Conservation (phyloP, 2,329 filamentous ascomycete species). For the Cercospora sojina region DNA sequence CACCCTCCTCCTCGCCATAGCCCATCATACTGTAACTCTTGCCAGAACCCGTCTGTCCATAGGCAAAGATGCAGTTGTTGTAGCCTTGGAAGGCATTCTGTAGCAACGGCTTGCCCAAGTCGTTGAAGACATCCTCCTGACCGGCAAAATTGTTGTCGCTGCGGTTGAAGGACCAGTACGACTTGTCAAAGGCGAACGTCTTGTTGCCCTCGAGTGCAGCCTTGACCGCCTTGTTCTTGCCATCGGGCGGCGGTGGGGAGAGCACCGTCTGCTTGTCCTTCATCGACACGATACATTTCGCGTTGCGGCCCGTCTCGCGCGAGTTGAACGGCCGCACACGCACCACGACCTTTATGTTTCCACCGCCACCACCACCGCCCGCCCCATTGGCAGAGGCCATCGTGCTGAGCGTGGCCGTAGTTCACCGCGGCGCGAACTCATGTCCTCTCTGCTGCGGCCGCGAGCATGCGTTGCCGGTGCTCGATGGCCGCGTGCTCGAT, state of each 20-base stretch:
- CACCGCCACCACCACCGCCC: slow-evolving; percentile 49
- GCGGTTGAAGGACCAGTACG: slow-evolving; percentile 96
- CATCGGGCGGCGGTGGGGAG: slow-evolving; percentile 63
- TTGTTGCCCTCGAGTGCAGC: slow-evolving; percentile 66
- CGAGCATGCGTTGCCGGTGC: background rate
- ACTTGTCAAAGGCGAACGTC: slow-evolving; percentile 91
- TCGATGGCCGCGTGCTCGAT: background rate
- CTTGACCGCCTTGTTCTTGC: slow-evolving; percentile 66
- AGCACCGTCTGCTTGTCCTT: slow-evolving; percentile 88
- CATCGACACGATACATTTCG: slow-evolving; percentile 98
- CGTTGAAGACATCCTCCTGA: slow-evolving; percentile 83
- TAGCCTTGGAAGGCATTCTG: slow-evolving; percentile 99
- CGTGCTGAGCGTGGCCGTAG: slow-evolving; percentile 11
- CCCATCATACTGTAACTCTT: slow-evolving; percentile 99
- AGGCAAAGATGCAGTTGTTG: slow-evolving; percentile 99
- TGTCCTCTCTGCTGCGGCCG: background rate
- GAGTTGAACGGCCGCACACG: slow-evolving; percentile 90
- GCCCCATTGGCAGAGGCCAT: slow-evolving; percentile 30
- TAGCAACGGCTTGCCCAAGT: slow-evolving; percentile 83
- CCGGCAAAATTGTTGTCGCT: slow-evolving; percentile 79
- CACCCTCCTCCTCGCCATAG: slow-evolving; percentile 91
- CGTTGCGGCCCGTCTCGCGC: slow-evolving; percentile 77
- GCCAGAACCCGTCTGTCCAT: slow-evolving; percentile 95
- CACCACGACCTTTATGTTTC: slow-evolving; percentile 99
- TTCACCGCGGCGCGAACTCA: slow-evolving; percentile 7